Percentiles rank a stretch among this genome's conserved stretches.
These are phyloP conservation scores for Apiospora aurea DNA, from an alignment of 2,329 filamentous ascomycete species.

Conservation along the genomic window DNA sequence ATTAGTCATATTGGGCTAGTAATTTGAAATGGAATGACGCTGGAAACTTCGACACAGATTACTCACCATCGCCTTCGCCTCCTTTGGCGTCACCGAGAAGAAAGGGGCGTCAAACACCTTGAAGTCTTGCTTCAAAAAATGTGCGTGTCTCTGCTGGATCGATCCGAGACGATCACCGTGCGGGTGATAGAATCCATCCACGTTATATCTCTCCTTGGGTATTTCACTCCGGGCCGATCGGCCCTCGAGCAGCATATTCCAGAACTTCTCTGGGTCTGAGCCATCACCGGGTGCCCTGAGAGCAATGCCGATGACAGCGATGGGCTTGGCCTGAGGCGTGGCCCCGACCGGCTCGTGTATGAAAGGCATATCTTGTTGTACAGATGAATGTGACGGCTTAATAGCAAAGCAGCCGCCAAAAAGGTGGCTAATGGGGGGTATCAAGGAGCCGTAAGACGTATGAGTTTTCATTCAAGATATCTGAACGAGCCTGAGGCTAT, in stretches of 20 bases:
- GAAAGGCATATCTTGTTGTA: not conserved
- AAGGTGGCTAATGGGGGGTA: not conserved
- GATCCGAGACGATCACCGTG: not conserved
- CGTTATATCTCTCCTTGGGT: constrained; percentile 35
- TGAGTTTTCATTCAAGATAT: not conserved
- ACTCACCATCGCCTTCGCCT: constrained; percentile 21
- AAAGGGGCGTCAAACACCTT: constrained; percentile 22
- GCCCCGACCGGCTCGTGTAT: not conserved
- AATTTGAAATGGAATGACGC: not conserved
- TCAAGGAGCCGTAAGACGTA: not conserved
- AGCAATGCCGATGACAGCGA: constrained; percentile 38
- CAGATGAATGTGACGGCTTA: not conserved
- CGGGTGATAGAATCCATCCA: constrained; percentile 30
- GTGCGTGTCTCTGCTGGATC: constrained; percentile 10
- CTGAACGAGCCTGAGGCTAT: no score
- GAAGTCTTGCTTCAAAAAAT: constrained; percentile 20
- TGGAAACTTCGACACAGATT: not conserved
- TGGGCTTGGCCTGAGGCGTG: constrained; percentile 12
- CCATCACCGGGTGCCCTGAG: constrained; percentile 39
- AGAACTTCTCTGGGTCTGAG: constrained; percentile 32
- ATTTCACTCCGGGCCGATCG: constrained; percentile 33
- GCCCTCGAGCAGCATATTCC: constrained; percentile 39
- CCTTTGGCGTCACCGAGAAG: constrained; percentile 22
- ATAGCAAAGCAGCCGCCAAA: not conserved
- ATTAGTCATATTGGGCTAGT: not conserved